Conservation (phyloP, 176 grass and related monocot species). For the Ananas comosus region DNA sequence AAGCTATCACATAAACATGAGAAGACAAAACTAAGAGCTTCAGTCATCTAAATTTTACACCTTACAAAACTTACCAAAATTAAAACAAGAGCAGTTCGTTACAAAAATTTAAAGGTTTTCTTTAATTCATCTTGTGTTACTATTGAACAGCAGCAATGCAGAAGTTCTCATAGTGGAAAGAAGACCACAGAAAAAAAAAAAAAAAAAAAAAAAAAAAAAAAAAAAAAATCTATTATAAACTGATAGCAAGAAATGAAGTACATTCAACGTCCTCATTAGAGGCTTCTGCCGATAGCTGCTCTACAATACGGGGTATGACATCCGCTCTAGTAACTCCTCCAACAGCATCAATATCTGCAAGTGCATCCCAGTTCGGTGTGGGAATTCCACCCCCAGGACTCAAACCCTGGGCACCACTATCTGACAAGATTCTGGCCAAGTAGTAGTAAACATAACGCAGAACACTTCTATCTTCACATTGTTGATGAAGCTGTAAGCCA, state of each 20-base stretch:
- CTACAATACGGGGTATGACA: conserved; percentile 82
- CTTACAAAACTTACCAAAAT: too few relatives aligned
- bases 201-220: too few relatives aligned
- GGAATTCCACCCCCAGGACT: conserved; percentile 92
- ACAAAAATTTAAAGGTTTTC: too few relatives aligned
- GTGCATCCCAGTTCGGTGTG: conserved; percentile 92
- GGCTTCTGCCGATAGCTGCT: conserved; percentile 85
- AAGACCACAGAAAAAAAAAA: too few relatives aligned
- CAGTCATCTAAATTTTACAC: background rate
- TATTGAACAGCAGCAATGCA: too few relatives aligned
- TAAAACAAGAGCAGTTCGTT: too few relatives aligned
- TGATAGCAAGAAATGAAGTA: conserved; percentile 25
- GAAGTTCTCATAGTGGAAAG: too few relatives aligned
- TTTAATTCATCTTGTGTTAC: too few relatives aligned
- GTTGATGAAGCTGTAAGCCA: conserved; percentile 84
- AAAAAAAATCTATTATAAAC: conserved; percentile 1
- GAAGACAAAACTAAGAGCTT: background rate
- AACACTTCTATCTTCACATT: conserved; percentile 91
- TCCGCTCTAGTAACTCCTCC: conserved; percentile 95
- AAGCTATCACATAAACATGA: background rate
- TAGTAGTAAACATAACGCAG: conserved; percentile 97
- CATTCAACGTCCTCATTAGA: conserved; percentile 66
- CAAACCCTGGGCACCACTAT: conserved; percentile 88
- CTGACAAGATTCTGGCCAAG: conserved; percentile 92
- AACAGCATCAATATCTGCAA: conserved; percentile 92